Evolutionary conservation across 345 rosid species (phyloP).

Genomic region (Euclidium syriacum): DNA sequence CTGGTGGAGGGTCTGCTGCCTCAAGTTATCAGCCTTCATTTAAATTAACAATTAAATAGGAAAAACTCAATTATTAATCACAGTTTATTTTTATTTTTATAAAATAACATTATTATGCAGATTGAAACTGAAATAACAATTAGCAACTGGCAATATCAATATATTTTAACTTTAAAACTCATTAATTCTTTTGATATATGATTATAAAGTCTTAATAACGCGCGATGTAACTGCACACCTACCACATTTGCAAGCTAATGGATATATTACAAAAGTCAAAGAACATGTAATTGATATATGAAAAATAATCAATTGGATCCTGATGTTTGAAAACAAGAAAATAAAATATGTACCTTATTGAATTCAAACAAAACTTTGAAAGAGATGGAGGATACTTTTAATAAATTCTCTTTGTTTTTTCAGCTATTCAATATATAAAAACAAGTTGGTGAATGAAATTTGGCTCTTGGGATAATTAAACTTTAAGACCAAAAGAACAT

Average conservation of each 20-base stretch:
- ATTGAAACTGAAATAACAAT: too few species aligned
- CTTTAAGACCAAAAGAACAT: slow-evolving; percentile 13
- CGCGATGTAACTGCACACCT: too few species aligned
- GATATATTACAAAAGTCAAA: slow-evolving; percentile 15
- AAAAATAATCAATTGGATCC: background rate
- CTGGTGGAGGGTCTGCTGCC: slow-evolving; percentile 94
- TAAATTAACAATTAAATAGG: background rate
- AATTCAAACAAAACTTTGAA: slow-evolving; percentile 17
- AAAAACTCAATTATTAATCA: background rate
- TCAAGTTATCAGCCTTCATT: slow-evolving; percentile 81
- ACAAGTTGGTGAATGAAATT: slow-evolving; percentile 26
- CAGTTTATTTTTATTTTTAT: background rate
- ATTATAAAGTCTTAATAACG: background rate
- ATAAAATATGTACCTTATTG: background rate
- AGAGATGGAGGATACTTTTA: slow-evolving; percentile 17
- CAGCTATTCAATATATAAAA: background rate
- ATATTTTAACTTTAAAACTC: background rate
- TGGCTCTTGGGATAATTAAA: slow-evolving; percentile 24
- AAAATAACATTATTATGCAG: too few species aligned
- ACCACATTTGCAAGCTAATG: slow-evolving; percentile 8
- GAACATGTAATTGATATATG: slow-evolving; percentile 4
- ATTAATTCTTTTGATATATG: background rate
- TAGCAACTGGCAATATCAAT: too few species aligned
- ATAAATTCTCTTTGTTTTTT: slow-evolving; percentile 9
- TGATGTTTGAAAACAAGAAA: slow-evolving; percentile 2